These are phyloP conservation scores for Penicillium brevicompactum DNA, from an alignment of 2,329 filamentous ascomycete genomes.

Conservation along the genomic window DNA sequence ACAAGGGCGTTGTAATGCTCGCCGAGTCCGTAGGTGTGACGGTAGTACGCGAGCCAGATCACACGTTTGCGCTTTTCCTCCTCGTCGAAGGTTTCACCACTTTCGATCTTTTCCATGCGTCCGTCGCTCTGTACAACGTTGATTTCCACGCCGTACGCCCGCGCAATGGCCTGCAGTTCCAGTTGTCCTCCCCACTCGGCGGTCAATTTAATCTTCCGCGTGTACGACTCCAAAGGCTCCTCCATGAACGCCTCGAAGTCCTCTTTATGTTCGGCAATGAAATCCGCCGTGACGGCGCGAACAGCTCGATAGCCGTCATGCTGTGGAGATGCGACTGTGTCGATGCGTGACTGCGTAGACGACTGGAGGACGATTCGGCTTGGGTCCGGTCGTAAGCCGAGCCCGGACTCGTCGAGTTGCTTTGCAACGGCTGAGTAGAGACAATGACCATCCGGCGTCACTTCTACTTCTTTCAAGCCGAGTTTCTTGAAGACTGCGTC, in stretches of 20 bases:
- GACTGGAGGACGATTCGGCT: constrained; percentile 35
- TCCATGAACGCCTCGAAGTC: constrained; percentile 88
- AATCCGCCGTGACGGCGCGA: constrained; percentile 71
- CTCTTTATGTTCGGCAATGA: constrained; percentile 72
- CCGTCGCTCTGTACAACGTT: constrained; percentile 82
- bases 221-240: constrained; percentile 73
- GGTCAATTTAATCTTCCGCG: constrained; percentile 76
- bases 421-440: constrained; percentile 90
- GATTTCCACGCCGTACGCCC: constrained; percentile 77
- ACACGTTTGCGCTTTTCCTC: constrained; percentile 55
- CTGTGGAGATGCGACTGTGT: constrained; percentile 39
- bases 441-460: constrained; percentile 91
- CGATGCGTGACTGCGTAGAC: constrained; percentile 32
- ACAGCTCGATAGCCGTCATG: constrained; percentile 65
- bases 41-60: constrained; percentile 93
- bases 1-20: constrained; percentile 95
- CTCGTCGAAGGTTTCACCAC: constrained; percentile 47
- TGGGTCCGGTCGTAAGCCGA: constrained; percentile 42
- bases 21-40: constrained; percentile 88
- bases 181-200: constrained; percentile 96
- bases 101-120: constrained; percentile 72
- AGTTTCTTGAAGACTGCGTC: constrained; percentile 64
- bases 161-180: constrained; percentile 82
- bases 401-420: constrained; percentile 63
- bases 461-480: constrained; percentile 72